Evolutionary conservation across 2,329 filamentous ascomycete genomes (phyloP).

Genomic region (Fusarium nygamai): DNA sequence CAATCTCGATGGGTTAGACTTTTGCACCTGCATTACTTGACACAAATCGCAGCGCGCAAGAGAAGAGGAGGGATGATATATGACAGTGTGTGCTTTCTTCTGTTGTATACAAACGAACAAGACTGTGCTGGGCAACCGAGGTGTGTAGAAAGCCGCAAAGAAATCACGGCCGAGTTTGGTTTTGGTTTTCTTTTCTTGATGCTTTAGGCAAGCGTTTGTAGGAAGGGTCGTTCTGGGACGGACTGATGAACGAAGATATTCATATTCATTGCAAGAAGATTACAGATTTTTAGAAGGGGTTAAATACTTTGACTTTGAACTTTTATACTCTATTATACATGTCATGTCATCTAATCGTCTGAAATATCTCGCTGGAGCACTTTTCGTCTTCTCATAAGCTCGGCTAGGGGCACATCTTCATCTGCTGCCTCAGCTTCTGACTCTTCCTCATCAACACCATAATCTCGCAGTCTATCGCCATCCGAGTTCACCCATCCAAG

Average conservation of each 20-base stretch:
- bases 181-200: slow-evolving; percentile 39
- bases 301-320: slow-evolving; percentile 23
- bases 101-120: slow-evolving; percentile 41
- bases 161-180: slow-evolving; percentile 41
- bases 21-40: slow-evolving; percentile 8
- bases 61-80: slow-evolving; percentile 25
- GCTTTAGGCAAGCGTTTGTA: slow-evolving; percentile 32
- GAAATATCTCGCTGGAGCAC: slow-evolving; percentile 46
- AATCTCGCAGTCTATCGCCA: slow-evolving; percentile 78
- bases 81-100: slow-evolving; percentile 15
- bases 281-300: slow-evolving; percentile 29
- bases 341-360: slow-evolving; percentile 42
- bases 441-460: slow-evolving; percentile 82
- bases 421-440: slow-evolving; percentile 47
- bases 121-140: slow-evolving; percentile 43
- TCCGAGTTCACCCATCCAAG: slow-evolving; percentile 78
- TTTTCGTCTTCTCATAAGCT: slow-evolving; percentile 69
- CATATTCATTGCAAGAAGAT: slow-evolving; percentile 23
- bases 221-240: background rate
- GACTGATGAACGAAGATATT: slow-evolving; percentile 11
- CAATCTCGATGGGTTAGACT: slow-evolving; percentile 19
- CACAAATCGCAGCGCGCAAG: slow-evolving; percentile 24
- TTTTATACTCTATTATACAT: slow-evolving; percentile 29
- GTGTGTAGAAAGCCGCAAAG: slow-evolving; percentile 17
- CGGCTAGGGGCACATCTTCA: slow-evolving; percentile 74